These are phyloP conservation scores for Penicillium coprophilum DNA, from an alignment of 495 filamentous ascomycete species.

Conservation along the genomic window DNA sequence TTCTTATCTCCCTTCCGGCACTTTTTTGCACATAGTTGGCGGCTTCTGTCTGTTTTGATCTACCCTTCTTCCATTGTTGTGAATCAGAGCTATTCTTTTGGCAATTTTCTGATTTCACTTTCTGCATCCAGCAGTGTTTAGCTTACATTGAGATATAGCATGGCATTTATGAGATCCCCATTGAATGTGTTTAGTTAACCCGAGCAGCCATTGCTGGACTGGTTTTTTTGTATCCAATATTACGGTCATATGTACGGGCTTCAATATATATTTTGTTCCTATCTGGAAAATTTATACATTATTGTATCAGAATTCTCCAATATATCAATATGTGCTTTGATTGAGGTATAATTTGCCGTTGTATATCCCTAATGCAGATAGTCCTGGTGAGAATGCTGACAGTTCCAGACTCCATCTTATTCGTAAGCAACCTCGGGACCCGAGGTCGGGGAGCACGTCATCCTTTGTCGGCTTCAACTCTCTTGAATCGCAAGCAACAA, in stretches of 20 bases:
- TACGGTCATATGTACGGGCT: not conserved
- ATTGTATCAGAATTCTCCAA: not conserved
- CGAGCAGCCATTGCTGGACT: not conserved
- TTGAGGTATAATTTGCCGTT: no score
- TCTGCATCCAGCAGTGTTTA: not conserved
- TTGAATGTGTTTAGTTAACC: not conserved
- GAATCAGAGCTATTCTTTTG: not conserved
- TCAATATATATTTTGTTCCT: not conserved
- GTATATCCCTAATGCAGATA: no score
- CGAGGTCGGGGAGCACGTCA: slow-evolving; percentile 21
- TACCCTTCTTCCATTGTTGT: slow-evolving; percentile 3
- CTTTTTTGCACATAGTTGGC: slow-evolving; percentile 26
- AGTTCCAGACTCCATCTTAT: slow-evolving; percentile 15
- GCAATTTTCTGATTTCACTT: not conserved
- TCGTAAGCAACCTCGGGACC: slow-evolving; percentile 19
- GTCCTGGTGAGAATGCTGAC: no score
- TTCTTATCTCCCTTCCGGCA: slow-evolving; percentile 4
- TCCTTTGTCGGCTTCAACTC: slow-evolving; percentile 15
- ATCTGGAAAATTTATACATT: not conserved
- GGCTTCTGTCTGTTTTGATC: not conserved
- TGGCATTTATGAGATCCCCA: not conserved
- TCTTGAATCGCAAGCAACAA: slow-evolving; percentile 2
- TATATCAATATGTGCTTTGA: no score
- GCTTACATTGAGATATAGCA: not conserved
- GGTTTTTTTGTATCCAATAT: not conserved